Conservation (phyloP, 768 basidiomycete genomes). For the Cubamyces lactineus region DNA sequence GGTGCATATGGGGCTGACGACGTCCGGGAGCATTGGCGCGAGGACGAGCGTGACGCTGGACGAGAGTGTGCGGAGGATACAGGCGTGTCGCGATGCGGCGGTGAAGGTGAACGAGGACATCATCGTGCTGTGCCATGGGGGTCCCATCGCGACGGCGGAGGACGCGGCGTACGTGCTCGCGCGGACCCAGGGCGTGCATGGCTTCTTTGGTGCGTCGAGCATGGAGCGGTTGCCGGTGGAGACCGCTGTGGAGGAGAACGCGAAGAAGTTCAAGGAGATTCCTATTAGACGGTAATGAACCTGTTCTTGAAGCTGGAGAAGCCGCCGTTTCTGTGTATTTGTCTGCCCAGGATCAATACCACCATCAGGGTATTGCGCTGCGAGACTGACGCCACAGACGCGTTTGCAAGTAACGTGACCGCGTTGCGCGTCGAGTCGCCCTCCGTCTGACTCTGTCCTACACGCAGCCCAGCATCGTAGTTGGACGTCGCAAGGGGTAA, state of each 20-base stretch:
- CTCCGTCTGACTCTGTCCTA: no score
- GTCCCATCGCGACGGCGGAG: constrained; percentile 24
- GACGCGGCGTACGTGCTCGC: constrained; percentile 24
- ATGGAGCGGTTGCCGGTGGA: constrained; percentile 27
- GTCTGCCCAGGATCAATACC: not conserved
- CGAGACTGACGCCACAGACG: constrained; percentile 5
- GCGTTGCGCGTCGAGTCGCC: not conserved
- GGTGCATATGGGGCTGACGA: constrained; percentile 29
- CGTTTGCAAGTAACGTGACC: constrained; percentile 5
- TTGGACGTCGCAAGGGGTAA: no score
- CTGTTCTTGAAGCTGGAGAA: not conserved
- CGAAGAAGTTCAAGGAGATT: constrained; percentile 24
- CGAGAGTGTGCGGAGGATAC: constrained; percentile 23
- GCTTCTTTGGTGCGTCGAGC: constrained; percentile 28
- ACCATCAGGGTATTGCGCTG: no score
- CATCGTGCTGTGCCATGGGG: constrained; percentile 27
- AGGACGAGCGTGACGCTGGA: constrained; percentile 25
- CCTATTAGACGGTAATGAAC: not conserved
- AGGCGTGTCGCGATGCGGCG: constrained; percentile 26
- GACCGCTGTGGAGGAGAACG: constrained; percentile 24
- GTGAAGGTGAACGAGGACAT: constrained; percentile 20
- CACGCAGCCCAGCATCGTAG: no score
- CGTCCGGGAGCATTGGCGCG: constrained; percentile 28
- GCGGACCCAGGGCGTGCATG: constrained; percentile 25
- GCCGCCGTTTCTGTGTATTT: not conserved